phyloP scores from a whole-genome alignment of 140 eudicot genomes.

The Artemisia princeps region DNA sequence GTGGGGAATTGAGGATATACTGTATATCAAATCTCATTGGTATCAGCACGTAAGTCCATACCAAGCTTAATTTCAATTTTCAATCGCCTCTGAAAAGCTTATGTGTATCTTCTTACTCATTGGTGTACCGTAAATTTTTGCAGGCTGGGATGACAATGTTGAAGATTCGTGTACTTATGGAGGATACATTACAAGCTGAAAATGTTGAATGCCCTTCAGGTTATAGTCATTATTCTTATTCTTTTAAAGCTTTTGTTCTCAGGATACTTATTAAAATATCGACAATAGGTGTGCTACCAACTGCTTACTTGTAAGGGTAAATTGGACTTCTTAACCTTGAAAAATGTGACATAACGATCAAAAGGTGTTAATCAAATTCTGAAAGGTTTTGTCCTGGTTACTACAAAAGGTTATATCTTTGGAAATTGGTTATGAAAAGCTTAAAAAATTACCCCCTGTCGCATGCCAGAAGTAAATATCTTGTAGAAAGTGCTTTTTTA shows the following conservation, averaged over 20 bases:
- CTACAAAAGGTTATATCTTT: too few species aligned
- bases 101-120: not conserved
- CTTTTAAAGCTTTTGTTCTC: constrained; percentile 11
- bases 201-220: constrained; percentile 37
- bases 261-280: constrained; percentile 1
- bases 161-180: constrained; percentile 35
- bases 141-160: constrained; percentile 47
- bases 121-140: constrained; percentile 24
- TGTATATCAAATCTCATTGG: constrained; percentile 49
- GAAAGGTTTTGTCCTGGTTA: too few species aligned
- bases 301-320: not conserved
- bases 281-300: not conserved
- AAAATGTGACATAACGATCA: too few species aligned
- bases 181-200: constrained; percentile 31
- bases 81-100: not conserved
- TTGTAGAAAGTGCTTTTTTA: too few species aligned
- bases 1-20: constrained; percentile 56
- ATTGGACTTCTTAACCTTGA: not conserved
- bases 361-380: too few species aligned
- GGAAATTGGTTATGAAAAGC: too few species aligned
- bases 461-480: too few species aligned
- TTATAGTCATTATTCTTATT: constrained; percentile 11
- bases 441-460: too few species aligned
- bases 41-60: constrained; percentile 43
- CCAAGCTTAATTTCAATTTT: not conserved